Evolutionary conservation across 2,329 filamentous ascomycete species (phyloP).

Genomic region (Didymella arachidicola): DNA sequence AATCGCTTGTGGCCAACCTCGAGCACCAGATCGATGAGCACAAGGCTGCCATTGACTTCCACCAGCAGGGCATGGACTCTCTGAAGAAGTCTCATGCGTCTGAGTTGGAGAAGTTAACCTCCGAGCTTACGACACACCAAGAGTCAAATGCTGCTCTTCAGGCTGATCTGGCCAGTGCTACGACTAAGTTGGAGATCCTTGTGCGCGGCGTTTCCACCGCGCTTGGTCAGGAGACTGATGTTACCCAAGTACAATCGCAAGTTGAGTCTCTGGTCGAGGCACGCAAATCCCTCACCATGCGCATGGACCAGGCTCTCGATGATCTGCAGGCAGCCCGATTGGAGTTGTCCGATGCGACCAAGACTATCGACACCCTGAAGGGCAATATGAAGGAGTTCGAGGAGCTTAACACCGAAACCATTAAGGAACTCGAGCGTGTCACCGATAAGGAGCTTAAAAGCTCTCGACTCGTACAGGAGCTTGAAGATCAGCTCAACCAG

Average conservation of each 20-base stretch:
- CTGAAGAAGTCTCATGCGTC: constrained; percentile 62
- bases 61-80: constrained; percentile 62
- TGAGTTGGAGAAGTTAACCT: constrained; percentile 60
- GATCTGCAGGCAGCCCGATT: constrained; percentile 54
- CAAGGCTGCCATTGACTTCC: constrained; percentile 62
- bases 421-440: constrained; percentile 65
- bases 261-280: constrained; percentile 56
- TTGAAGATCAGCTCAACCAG: constrained; percentile 93
- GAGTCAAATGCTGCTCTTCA: constrained; percentile 54
- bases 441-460: constrained; percentile 83
- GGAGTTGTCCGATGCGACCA: constrained; percentile 53
- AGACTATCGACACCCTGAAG: constrained; percentile 52
- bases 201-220: constrained; percentile 68
- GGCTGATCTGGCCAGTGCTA: constrained; percentile 66
- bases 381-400: constrained; percentile 56
- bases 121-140: constrained; percentile 44
- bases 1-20: constrained; percentile 61
- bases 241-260: constrained; percentile 52
- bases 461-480: constrained; percentile 87
- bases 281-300: constrained; percentile 53
- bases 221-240: constrained; percentile 68
- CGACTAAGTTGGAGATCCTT: constrained; percentile 66
- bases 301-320: constrained; percentile 54
- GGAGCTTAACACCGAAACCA: constrained; percentile 61
- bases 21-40: constrained; percentile 65